phyloP scores from a whole-genome alignment of 1,284 basidiomycete species.

The Puccinia horiana region DNA sequence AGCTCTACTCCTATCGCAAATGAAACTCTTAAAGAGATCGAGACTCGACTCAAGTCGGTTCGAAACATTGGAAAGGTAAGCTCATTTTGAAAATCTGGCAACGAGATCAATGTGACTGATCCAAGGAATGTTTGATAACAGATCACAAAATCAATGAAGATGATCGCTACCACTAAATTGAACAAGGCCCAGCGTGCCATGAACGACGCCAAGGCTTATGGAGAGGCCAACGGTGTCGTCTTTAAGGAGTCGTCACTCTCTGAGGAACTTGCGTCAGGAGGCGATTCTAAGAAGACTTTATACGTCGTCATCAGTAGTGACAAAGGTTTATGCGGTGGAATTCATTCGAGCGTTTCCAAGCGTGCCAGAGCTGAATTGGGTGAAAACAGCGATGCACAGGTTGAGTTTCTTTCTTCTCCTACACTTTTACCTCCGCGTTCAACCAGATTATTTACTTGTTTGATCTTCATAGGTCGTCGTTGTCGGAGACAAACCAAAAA shows the following conservation, averaged over 20 bases:
- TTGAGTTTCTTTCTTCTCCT: conserved; percentile 7
- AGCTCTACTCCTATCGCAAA: conserved; percentile 76
- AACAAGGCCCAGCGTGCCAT: conserved; percentile 94
- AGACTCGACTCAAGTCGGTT: conserved; percentile 94
- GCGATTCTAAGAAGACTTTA: conserved; percentile 60
- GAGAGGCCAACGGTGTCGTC: conserved; percentile 70
- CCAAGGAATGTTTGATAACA: neutral
- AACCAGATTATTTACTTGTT: neutral
- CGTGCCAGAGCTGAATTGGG: conserved; percentile 69
- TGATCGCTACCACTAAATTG: conserved; percentile 94
- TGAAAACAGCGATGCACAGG: conserved; percentile 43
- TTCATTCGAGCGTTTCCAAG: conserved; percentile 96
- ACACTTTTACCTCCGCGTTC: conserved; percentile 21
- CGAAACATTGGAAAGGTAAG: conserved; percentile 64
- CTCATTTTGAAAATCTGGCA: neutral
- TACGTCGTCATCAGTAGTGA: conserved; percentile 94
- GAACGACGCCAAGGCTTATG: conserved; percentile 89
- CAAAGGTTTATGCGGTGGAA: conserved; percentile 99
- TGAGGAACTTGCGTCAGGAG: conserved; percentile 54
- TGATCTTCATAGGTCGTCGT: conserved; percentile 59
- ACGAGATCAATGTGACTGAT: neutral
- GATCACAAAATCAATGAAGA: conserved; percentile 83
- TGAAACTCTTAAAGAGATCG: conserved; percentile 96
- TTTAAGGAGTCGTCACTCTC: conserved; percentile 44
- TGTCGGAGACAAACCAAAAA: conserved; percentile 96